A percentile compares a stretch with the other conserved stretches of the same genome.
Conservation (phyloP, 768 basidiomycete genomes). For the Lactarius hatsudake region DNA sequence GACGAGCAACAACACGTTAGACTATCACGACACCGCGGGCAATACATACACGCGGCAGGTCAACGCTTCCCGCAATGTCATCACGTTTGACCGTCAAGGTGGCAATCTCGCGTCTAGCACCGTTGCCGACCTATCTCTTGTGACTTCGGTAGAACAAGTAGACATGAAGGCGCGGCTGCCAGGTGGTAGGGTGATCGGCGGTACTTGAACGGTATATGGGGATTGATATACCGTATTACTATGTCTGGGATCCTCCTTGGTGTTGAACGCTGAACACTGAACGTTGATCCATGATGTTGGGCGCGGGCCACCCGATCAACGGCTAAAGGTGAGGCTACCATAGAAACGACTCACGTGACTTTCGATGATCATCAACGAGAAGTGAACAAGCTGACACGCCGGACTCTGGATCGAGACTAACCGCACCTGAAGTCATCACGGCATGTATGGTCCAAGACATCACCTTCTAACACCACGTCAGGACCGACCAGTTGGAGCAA, state of each 20-base stretch:
- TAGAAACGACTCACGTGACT: constrained; percentile 20
- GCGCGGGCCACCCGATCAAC: neutral
- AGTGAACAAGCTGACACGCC: constrained; percentile 72
- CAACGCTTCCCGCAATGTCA: constrained; percentile 56
- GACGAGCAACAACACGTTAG: constrained; percentile 66
- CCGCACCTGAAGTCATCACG: no score
- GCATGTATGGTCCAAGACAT: no score
- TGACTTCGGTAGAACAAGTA: neutral
- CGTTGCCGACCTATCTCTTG: constrained; percentile 1
- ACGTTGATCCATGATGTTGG: neutral
- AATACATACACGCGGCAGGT: constrained; percentile 42
- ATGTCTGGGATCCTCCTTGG: neutral
- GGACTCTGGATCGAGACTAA: constrained; percentile 64
- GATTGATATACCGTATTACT: constrained; percentile 20
- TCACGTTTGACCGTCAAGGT: constrained; percentile 55
- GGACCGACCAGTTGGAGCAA: no score
- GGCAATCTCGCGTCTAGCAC: constrained; percentile 45
- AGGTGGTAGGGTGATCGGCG: constrained; percentile 31
- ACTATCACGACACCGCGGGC: constrained; percentile 51
- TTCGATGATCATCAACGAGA: constrained; percentile 27
- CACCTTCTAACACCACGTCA: no score
- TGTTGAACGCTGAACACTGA: neutral
- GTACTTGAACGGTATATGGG: neutral
- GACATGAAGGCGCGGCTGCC: constrained; percentile 37
- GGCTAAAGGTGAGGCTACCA: no score